Conservation (phyloP, 2,329 filamentous ascomycete species). For the Botrytis aclada region DNA sequence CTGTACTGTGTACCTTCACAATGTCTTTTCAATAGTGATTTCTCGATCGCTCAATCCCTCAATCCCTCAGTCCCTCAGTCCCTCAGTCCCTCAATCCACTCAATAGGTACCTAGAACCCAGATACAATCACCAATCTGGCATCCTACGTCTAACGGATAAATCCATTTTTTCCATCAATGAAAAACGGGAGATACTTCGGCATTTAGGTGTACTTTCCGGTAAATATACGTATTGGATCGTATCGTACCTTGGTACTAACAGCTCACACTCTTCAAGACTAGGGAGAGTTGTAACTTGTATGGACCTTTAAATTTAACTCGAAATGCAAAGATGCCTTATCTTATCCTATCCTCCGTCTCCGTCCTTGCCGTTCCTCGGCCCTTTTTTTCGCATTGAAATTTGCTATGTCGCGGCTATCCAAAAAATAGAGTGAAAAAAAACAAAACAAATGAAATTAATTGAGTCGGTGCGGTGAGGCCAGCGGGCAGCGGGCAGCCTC, state of each 20-base stretch:
- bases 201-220: not conserved
- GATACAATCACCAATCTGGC: not conserved
- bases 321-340: slow-evolving; percentile 13
- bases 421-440: not conserved
- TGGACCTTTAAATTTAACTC: not conserved
- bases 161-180: not conserved
- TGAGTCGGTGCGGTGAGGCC: not conserved
- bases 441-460: not conserved
- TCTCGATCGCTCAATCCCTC: not conserved
- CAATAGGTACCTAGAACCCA: not conserved
- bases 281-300: not conserved
- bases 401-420: not conserved
- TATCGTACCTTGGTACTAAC: not conserved
- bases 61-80: not conserved
- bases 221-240: not conserved
- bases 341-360: slow-evolving; percentile 1
- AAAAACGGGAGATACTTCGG: not conserved
- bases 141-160: not conserved
- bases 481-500: slow-evolving; percentile 2
- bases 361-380: slow-evolving; percentile 7
- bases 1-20: not conserved
- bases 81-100: not conserved
- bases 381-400: slow-evolving; percentile 2
- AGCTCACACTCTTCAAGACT: not conserved
- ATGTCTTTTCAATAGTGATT: not conserved